Conservation (phyloP, 2,329 filamentous ascomycete species). For the Thelonectria rubi region DNA sequence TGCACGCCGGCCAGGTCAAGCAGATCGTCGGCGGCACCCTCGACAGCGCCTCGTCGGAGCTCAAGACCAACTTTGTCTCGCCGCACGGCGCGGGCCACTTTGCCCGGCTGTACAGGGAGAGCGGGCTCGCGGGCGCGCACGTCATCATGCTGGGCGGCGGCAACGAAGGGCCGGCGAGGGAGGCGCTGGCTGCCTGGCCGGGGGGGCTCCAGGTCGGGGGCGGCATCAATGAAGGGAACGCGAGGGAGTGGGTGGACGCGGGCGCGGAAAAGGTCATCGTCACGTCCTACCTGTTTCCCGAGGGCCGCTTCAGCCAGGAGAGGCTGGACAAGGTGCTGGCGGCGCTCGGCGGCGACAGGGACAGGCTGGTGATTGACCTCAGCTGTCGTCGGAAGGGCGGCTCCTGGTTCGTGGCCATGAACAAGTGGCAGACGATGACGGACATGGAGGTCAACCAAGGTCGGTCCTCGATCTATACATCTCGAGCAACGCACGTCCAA, state of each 20-base stretch:
- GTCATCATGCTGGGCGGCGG: slow-evolving; percentile 96
- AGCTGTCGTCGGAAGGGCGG: slow-evolving; percentile 83
- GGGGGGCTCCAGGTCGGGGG: slow-evolving; percentile 87
- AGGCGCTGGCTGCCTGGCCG: slow-evolving; percentile 82
- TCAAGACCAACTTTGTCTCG: slow-evolving; percentile 95
- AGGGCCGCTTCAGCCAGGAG: slow-evolving; percentile 80
- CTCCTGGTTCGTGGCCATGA: slow-evolving; percentile 96
- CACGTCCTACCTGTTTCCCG: slow-evolving; percentile 92
- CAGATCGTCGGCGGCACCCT: slow-evolving; percentile 98
- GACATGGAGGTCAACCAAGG: slow-evolving; percentile 93
- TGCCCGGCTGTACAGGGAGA: slow-evolving; percentile 80
- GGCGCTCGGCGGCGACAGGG: slow-evolving; percentile 76
- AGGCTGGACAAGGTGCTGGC: slow-evolving; percentile 78
- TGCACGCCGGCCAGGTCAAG: slow-evolving; percentile 97
- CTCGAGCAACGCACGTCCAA: neutral
- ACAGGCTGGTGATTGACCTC: slow-evolving; percentile 91
- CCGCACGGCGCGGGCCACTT: slow-evolving; percentile 83
- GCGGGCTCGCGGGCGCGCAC: slow-evolving; percentile 81
- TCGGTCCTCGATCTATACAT: slow-evolving; percentile 48
- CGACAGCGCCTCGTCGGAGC: slow-evolving; percentile 68
- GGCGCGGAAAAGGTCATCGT: slow-evolving; percentile 97
- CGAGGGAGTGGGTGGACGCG: slow-evolving; percentile 82
- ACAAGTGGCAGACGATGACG: slow-evolving; percentile 98
- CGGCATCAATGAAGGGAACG: slow-evolving; percentile 90
- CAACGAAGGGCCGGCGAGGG: slow-evolving; percentile 81